Evolutionary conservation across 1,284 basidiomycete species (phyloP).

Genomic region (Cutaneotrichosporon mucoides): DNA sequence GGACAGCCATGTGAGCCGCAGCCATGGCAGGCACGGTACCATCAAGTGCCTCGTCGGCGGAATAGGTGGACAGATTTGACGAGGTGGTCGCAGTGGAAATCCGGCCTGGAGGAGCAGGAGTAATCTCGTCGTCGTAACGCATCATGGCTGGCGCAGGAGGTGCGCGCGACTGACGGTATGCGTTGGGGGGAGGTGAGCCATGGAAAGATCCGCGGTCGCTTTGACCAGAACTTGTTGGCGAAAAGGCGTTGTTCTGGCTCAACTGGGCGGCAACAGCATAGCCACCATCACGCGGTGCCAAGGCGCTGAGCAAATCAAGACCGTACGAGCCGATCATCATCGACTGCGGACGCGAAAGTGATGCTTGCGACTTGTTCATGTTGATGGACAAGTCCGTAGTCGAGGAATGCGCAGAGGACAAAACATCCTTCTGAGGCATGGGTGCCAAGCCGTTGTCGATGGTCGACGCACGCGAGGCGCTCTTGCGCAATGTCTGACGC

Average conservation of each 20-base stretch:
- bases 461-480: constrained; percentile 15
- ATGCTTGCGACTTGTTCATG: constrained; percentile 35
- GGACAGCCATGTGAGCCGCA: constrained; percentile 13
- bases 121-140: constrained; percentile 40
- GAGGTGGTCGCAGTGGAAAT: constrained; percentile 8
- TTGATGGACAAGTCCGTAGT: constrained; percentile 35
- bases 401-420: constrained; percentile 43
- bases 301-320: constrained; percentile 37
- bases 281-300: constrained; percentile 47
- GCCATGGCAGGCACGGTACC: neutral
- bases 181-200: constrained; percentile 12
- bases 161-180: constrained; percentile 19
- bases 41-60: neutral
- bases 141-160: constrained; percentile 42
- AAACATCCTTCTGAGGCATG: constrained; percentile 11
- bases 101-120: constrained; percentile 17
- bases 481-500: constrained; percentile 16
- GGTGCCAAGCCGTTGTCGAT: constrained; percentile 15
- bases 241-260: constrained; percentile 20
- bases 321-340: constrained; percentile 30
- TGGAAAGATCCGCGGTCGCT: constrained; percentile 25
- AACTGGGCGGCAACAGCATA: constrained; percentile 48
- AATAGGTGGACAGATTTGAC: constrained; percentile 6
- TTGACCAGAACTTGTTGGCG: constrained; percentile 17
- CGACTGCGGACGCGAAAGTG: constrained; percentile 31